Evolutionary conservation across 2,329 filamentous ascomycete species (phyloP).

Genomic region (Fusarium guadeloupense): DNA sequence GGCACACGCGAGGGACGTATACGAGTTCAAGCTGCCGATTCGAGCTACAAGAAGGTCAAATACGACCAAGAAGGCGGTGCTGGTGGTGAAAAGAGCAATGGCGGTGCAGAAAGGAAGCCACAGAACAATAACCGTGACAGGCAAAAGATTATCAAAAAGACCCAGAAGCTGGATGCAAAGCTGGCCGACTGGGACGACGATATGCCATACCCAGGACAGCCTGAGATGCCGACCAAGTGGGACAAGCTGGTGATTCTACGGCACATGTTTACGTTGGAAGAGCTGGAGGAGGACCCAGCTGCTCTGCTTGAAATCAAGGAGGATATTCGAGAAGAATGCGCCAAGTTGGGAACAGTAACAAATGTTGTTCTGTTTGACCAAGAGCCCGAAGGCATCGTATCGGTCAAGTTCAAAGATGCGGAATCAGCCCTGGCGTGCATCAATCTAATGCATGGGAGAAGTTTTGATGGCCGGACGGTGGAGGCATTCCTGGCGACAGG

Average conservation of each 20-base stretch:
- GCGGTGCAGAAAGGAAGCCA: slow-evolving; percentile 52
- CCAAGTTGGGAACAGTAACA: slow-evolving; percentile 85
- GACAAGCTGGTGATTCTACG: slow-evolving; percentile 88
- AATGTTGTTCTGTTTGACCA: slow-evolving; percentile 91
- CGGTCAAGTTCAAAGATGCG: slow-evolving; percentile 79
- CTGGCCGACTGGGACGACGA: slow-evolving; percentile 97
- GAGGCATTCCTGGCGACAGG: slow-evolving; percentile 77
- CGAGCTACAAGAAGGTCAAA: slow-evolving; percentile 89
- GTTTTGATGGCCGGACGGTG: slow-evolving; percentile 77
- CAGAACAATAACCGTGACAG: slow-evolving; percentile 73
- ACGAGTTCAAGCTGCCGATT: slow-evolving; percentile 84
- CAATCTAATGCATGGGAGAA: slow-evolving; percentile 79
- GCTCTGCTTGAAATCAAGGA: slow-evolving; percentile 92
- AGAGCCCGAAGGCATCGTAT: slow-evolving; percentile 85
- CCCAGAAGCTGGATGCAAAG: slow-evolving; percentile 89
- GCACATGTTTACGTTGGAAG: slow-evolving; percentile 89
- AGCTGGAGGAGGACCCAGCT: slow-evolving; percentile 85
- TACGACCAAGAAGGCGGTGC: slow-evolving; percentile 60
- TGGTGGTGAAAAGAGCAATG: slow-evolving; percentile 30
- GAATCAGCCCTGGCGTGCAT: slow-evolving; percentile 79
- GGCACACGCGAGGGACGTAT: slow-evolving; percentile 71
- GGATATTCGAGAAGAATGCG: slow-evolving; percentile 90
- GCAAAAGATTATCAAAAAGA: slow-evolving; percentile 90
- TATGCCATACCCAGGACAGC: slow-evolving; percentile 63
- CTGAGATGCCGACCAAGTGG: slow-evolving; percentile 62